Base-by-base conservation (phyloP, 352 stramenopile genomes). In the Saprolegnia parasitica region DNA sequence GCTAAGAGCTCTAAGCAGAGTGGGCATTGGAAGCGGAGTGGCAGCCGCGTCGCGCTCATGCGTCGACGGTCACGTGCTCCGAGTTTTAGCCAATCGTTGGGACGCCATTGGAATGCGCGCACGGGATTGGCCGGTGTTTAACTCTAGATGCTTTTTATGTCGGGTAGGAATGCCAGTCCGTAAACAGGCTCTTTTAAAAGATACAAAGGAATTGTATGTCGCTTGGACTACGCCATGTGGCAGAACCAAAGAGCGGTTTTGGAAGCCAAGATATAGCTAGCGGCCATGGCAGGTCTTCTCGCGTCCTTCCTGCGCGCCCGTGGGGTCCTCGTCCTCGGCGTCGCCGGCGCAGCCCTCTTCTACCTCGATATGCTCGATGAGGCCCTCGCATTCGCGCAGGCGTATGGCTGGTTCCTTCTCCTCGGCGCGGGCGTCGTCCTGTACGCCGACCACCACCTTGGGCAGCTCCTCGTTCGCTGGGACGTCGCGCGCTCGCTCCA, bases 1-100 rank as follows among this genome's bases (percentile, higher is more conserved):
- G 81, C 78, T 65, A 93, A 71, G 37, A 93, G 80, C 60, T 93
- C 84, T 13, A 93, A 75, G 72, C 84, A 93, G 37, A 93, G 77
- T 70, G 84, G 84, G 68, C 84, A 93, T 73, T 93, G 83, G 72
- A 83, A 89, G 46, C 74, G 76, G n/a, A 83, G 78, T 26, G 84
- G 75, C 42, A 92, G 74, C 18, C 35, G 23, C 6, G 23, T 24
- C 55, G 55, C 4, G 18, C 23, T 60, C 42, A 47, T 52, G 21
- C 11, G 20, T 60, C 16, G 13, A n/a, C 52, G 11, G 11, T 60
- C 11, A 9, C 13, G 52, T 18, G 35, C 16, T 20, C 24, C 13
- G 52, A 16, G 1, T 60, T 60, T 42, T 60, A 60, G n/a, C 52
- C 52, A 60, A 60, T 60, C 52, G 35, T 60, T 26, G 13, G 42